These are phyloP conservation scores for Eleusine indica DNA, from an alignment of 176 grass and related monocot species.

Conservation along the genomic window DNA sequence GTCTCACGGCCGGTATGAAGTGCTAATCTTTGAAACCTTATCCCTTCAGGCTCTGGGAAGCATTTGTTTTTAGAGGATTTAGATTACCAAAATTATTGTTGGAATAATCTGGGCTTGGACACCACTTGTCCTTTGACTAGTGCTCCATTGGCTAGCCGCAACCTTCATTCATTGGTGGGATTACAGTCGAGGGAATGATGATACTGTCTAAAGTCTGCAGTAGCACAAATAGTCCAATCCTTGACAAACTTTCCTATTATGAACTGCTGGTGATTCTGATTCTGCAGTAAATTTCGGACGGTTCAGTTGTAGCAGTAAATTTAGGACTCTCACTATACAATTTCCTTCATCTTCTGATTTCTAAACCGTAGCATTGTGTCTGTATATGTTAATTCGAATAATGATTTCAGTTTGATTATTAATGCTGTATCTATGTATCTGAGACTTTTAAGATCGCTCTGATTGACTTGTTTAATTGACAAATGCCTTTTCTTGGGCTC, in stretches of 20 bases:
- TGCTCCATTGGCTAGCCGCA: background rate
- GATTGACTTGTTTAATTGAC: background rate
- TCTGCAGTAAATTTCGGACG: background rate
- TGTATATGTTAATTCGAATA: background rate
- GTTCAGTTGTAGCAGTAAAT: background rate
- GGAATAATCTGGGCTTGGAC: background rate
- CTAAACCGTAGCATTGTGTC: background rate
- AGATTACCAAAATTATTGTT: background rate
- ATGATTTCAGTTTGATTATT: background rate
- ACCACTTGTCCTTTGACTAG: too few species aligned
- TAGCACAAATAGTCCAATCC: background rate
- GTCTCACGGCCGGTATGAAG: constrained; percentile 39
- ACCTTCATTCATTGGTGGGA: background rate
- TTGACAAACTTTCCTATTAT: background rate
- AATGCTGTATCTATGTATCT: background rate
- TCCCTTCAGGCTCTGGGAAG: background rate
- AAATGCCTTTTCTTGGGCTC: background rate
- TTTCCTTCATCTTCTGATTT: background rate
- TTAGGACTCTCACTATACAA: background rate
- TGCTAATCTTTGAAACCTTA: background rate
- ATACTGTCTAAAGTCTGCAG: background rate
- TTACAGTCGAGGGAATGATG: background rate
- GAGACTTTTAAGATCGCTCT: background rate
- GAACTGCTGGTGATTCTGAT: background rate
- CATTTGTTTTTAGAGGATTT: background rate